Evolutionary conservation across 2,329 filamentous ascomycete genomes (phyloP).

Genomic region (Diaporthe sp.): DNA sequence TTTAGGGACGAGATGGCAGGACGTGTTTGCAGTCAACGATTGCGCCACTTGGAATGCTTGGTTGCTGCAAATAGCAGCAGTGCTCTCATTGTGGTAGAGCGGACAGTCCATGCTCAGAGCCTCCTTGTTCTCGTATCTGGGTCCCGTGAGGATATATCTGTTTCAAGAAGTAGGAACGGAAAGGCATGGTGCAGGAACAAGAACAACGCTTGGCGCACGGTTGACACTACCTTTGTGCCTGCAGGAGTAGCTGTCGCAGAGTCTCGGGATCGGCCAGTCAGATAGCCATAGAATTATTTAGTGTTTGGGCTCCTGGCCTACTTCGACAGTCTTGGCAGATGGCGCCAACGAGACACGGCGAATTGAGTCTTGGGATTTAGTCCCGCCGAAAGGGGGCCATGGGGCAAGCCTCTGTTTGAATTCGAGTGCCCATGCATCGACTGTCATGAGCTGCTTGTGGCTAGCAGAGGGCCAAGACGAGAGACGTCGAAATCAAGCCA

Average conservation of each 20-base stretch:
- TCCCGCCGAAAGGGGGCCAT: not conserved
- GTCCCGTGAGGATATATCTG: not conserved
- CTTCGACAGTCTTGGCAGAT: not conserved
- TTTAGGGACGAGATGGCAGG: not conserved
- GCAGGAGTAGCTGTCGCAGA: conserved; percentile 10
- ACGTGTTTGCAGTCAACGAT: not conserved
- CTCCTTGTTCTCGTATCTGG: not conserved
- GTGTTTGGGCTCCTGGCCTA: not conserved
- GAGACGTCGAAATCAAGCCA: not conserved
- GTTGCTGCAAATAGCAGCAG: not conserved
- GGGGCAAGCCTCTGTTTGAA: not conserved
- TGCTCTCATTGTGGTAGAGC: not conserved
- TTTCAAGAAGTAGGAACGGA: not conserved
- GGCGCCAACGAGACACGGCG: not conserved
- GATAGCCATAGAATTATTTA: not conserved
- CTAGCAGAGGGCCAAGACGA: not conserved
- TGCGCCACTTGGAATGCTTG: not conserved
- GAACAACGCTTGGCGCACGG: conserved; percentile 3
- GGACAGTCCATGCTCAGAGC: not conserved
- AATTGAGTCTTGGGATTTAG: not conserved
- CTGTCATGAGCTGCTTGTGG: not conserved
- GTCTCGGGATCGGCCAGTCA: not conserved
- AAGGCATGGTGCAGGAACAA: not conserved
- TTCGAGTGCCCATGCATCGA: not conserved
- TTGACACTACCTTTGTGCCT: not conserved